These are phyloP conservation scores for Venturia asperata DNA, from an alignment of 2,329 filamentous ascomycete genomes.

Conservation along the genomic window DNA sequence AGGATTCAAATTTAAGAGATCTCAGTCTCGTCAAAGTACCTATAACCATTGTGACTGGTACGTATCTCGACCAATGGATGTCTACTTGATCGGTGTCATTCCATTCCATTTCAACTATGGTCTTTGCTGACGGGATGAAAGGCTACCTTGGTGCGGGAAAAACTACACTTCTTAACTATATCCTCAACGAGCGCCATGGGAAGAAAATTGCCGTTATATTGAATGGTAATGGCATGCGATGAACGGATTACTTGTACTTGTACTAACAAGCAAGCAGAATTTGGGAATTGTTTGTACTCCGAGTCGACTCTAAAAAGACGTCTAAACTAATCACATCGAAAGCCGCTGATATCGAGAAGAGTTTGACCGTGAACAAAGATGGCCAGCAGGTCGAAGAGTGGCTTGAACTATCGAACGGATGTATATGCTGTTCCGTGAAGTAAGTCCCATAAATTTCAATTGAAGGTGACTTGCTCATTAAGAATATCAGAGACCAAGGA, in stretches of 20 bases:
- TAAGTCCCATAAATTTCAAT: conserved; percentile 34
- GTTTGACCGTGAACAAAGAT: conserved; percentile 80
- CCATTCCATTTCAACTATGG: neutral
- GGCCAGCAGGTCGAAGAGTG: conserved; percentile 83
- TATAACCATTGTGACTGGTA: conserved; percentile 78
- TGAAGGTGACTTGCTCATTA: conserved; percentile 17
- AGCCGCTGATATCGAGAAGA: conserved; percentile 94
- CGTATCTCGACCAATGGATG: conserved; percentile 4
- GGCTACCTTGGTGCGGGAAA: conserved; percentile 95
- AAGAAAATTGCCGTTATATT: conserved; percentile 98
- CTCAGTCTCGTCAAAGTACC: conserved; percentile 59
- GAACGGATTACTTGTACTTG: conserved; percentile 8
- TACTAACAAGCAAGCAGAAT: conserved; percentile 26
- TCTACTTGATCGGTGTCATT: neutral
- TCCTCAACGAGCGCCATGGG: conserved; percentile 87
- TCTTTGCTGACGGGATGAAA: conserved; percentile 31
- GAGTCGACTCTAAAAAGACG: conserved; percentile 9
- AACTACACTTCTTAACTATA: conserved; percentile 92
- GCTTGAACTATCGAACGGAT: conserved; percentile 93
- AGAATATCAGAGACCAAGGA: conserved; percentile 63
- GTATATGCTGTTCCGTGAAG: conserved; percentile 97
- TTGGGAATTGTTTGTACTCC: conserved; percentile 29
- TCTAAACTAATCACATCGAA: conserved; percentile 12
- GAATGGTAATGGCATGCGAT: conserved; percentile 52
- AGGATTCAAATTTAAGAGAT: conserved; percentile 41